Evolutionary conservation across 116 monocot genomes (phyloP), one percentile per base, ranked within the genome.

Genomic region (Posidonia oceanica): DNA sequence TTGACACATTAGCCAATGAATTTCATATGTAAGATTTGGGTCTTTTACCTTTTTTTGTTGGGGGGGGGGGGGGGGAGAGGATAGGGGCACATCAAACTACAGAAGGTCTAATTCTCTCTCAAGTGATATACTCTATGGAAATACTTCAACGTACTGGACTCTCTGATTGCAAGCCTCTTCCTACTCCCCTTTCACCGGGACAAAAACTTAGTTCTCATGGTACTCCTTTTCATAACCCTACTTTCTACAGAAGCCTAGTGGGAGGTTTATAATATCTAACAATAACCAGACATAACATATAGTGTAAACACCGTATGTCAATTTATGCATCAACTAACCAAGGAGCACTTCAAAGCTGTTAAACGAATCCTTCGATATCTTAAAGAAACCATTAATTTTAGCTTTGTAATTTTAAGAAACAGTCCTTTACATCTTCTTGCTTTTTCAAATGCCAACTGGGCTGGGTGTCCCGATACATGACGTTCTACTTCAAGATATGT

Each of bases 271-370:
- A 67, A 5, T 61, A 75, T 29, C 21, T 67, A 10, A 68, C 68
- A 3, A 11, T 68, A 2, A 67, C 51, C 48, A 17, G 75, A 75
- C 21, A 57, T 75, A 7, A 17, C 68, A 5, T 75, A 41, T 51
- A 6, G 0, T 16, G 52, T 75, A 1, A 40, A 73, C 18, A 61
- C 7, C 4, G 7, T 73, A 11, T 42, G 63, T 13, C 72, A 72
- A 54, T 64, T 17, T 14, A 64, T 64, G 64, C 40, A 64, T 8
- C 14, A 18, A 15, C 64, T 37, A 6, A 21, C 62, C 23, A 14
- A 8, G 4, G 8, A 36, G 12, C 62, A 62, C 14, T 36, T 62
- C 17, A 40, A 1, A 16, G 40, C 0, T 40, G 12, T 4, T 16
- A 41, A 14, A n/a, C n/a, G n/a, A n/a, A n/a, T n/a, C n/a, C n/a